A percentile compares a stretch with the other conserved stretches of the same genome.
phyloP scores from a whole-genome alignment of 306 rosid genomes.

The Vicia faba region DNA sequence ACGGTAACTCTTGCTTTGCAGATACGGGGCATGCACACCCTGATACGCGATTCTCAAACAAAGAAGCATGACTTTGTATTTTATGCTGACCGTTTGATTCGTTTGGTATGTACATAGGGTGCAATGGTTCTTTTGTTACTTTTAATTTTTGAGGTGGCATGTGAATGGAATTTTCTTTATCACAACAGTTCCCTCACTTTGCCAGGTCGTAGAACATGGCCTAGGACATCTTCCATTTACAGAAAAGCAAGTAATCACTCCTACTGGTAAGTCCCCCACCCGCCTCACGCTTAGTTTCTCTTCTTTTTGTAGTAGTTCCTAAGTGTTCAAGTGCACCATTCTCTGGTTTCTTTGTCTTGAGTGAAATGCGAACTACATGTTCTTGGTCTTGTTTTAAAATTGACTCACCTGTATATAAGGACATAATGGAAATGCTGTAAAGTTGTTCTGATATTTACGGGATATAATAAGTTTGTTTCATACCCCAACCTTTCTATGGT shows the following conservation, averaged over 20 bases:
- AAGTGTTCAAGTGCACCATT: slow-evolving; percentile 15
- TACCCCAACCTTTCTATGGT: slow-evolving; percentile 11
- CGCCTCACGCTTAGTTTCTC: background rate
- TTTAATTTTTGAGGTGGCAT: slow-evolving; percentile 31
- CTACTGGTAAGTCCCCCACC: slow-evolving; percentile 71
- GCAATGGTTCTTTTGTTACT: slow-evolving; percentile 36
- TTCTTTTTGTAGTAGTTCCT: slow-evolving; percentile 24
- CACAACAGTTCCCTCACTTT: slow-evolving; percentile 37
- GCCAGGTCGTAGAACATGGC: slow-evolving; percentile 98
- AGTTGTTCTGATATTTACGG: slow-evolving; percentile 11
- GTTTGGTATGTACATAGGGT: slow-evolving; percentile 65
- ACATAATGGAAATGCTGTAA: slow-evolving; percentile 21
- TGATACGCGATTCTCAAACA: slow-evolving; percentile 86
- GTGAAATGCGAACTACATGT: background rate
- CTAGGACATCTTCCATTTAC: slow-evolving; percentile 96
- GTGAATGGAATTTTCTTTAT: slow-evolving; percentile 33
- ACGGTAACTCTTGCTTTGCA: slow-evolving; percentile 44
- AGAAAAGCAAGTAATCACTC: slow-evolving; percentile 91
- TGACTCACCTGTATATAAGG: background rate
- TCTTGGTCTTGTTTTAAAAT: slow-evolving; percentile 9
- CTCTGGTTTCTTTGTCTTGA: slow-evolving; percentile 27
- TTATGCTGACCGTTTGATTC: slow-evolving; percentile 93
- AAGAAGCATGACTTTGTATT: slow-evolving; percentile 96
- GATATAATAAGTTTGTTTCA: slow-evolving; percentile 7
- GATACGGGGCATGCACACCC: slow-evolving; percentile 99